These are phyloP conservation scores for Calonectria crousiana DNA, from an alignment of 2,329 filamentous ascomycete species.

Conservation along the genomic window DNA sequence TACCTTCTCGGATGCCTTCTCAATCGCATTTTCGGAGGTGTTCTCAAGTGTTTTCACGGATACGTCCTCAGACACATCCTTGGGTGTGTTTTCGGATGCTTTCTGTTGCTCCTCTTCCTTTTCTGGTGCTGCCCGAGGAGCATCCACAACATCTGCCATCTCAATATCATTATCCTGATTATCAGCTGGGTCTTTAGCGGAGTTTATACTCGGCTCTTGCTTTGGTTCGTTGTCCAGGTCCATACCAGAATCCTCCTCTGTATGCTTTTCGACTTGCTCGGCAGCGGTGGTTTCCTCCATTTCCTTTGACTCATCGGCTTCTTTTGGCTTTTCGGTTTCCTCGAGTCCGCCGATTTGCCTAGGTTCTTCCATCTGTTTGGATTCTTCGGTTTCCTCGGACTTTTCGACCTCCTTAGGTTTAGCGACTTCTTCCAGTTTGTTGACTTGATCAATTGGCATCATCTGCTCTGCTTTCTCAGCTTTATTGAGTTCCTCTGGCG, in stretches of 20 bases:
- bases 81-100: neutral
- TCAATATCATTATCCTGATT: conserved; percentile 29
- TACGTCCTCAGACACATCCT: neutral
- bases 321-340: neutral
- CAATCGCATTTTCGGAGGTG: neutral
- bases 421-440: neutral
- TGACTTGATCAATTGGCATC: no score
- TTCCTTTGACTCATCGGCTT: neutral
- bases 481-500: neutral
- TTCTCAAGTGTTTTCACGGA: neutral
- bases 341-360: neutral
- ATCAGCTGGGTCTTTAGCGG: neutral
- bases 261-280: neutral
- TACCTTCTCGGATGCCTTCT: neutral
- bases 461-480: neutral
- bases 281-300: neutral
- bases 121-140: neutral
- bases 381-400: neutral
- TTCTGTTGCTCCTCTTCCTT: neutral
- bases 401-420: neutral
- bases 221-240: conserved; percentile 5
- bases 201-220: conserved; percentile 17
- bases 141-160: conserved; percentile 39
- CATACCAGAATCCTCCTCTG: neutral
- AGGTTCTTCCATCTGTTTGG: neutral